Evolutionary conservation across 2,329 filamentous ascomycete genomes (phyloP).

Genomic region (Golovinomyces cichoracearum): DNA sequence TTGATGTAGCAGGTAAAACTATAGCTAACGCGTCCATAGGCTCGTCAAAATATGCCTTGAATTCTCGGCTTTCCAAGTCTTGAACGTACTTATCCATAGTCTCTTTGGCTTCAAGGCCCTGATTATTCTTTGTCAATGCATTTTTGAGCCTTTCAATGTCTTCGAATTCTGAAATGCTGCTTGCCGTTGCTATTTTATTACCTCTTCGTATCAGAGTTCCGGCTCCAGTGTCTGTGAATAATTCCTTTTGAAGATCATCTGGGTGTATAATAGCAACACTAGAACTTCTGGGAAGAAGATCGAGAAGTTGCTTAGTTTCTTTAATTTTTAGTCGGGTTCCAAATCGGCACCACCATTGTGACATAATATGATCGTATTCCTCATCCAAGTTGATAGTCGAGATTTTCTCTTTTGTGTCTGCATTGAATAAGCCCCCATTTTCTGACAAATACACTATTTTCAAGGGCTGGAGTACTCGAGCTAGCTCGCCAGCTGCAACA

Average conservation of each 20-base stretch:
- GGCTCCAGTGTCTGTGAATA: constrained; percentile 87
- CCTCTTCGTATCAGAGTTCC: constrained; percentile 80
- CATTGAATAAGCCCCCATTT: constrained; percentile 88
- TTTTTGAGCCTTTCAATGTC: constrained; percentile 56
- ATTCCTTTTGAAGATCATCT: constrained; percentile 79
- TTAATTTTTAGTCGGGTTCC: constrained; percentile 91
- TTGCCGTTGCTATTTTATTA: constrained; percentile 59
- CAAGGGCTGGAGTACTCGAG: constrained; percentile 63
- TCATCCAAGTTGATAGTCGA: constrained; percentile 93
- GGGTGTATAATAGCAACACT: constrained; percentile 96
- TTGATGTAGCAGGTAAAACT: constrained; percentile 46
- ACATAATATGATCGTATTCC: constrained; percentile 81
- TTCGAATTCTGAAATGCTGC: constrained; percentile 45
- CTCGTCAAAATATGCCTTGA: constrained; percentile 88
- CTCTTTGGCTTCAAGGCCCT: constrained; percentile 54
- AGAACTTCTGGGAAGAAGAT: constrained; percentile 67
- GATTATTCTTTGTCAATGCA: constrained; percentile 55
- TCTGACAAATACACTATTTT: constrained; percentile 98
- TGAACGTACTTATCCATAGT: constrained; percentile 73
- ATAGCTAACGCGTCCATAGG: constrained; percentile 79
- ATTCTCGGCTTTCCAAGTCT: constrained; percentile 47
- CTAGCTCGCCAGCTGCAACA: constrained; percentile 80
- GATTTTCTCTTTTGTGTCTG: constrained; percentile 81
- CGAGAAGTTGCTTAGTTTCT: constrained; percentile 84
- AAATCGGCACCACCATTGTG: constrained; percentile 81